Conservation (phyloP, 140 eudicot genomes). For the Flaveria floridana region DNA sequence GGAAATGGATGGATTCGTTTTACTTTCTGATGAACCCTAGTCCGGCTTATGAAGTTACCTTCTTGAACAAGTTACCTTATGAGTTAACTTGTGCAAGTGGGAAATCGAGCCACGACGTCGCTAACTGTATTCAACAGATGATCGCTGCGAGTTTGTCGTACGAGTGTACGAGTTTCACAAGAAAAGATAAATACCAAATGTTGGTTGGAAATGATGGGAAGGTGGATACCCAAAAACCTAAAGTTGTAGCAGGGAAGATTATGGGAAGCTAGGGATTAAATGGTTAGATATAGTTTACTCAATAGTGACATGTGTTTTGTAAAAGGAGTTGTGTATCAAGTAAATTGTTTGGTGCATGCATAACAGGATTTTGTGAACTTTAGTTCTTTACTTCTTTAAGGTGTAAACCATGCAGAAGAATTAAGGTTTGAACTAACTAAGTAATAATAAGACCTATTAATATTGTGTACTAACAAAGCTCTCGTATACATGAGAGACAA, state of each 20-base stretch:
- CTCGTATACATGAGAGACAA: too few species aligned
- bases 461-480: too few species aligned
- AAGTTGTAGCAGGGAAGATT: conserved; percentile 19
- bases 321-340: too few species aligned
- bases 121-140: conserved; percentile 50
- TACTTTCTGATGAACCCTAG: conserved; percentile 67
- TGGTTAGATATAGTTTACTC: not conserved
- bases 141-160: conserved; percentile 55
- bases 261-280: conserved; percentile 37
- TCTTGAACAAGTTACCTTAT: conserved; percentile 46
- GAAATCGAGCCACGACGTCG: conserved; percentile 53
- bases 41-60: conserved; percentile 54
- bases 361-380: too few species aligned
- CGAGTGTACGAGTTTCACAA: conserved; percentile 55
- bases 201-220: conserved; percentile 67
- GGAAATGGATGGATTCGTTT: conserved; percentile 64
- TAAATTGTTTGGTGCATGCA: too few species aligned
- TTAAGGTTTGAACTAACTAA: too few species aligned
- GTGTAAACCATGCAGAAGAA: too few species aligned
- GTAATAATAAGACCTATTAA: too few species aligned
- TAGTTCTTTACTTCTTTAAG: too few species aligned
- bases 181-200: conserved; percentile 60
- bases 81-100: conserved; percentile 47
- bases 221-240: conserved; percentile 34
- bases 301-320: not conserved